Evolutionary conservation across 768 basidiomycete genomes (phyloP), one percentile per base, ranked within the genome.

Genomic region (Amylocystis lapponica): DNA sequence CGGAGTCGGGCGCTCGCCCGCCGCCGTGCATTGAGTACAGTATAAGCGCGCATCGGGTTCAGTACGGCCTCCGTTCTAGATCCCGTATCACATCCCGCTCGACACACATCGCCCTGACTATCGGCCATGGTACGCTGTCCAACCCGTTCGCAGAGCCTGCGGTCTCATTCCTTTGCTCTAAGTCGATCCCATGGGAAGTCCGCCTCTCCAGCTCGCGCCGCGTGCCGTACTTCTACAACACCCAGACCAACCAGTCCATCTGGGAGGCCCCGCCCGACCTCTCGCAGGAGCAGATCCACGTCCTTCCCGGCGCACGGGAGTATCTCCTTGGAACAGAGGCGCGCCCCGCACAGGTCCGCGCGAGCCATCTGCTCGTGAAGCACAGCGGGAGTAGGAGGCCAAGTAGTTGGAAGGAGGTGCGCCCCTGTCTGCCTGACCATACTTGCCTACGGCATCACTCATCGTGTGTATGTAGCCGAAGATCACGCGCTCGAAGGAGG

Each of bases 291-390:
- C 62, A 94, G 52, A 63, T 87, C 52, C 48, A 64, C 1, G 40
- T 65, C 3, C 74, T 96, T 9, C 81, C 87, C 2, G 90, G 89
- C 0, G 86, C 85, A 14, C 46, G 56, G 10, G 59, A 78, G 31
- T 66, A 78, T 56, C 74, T 74, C 44, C 63, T 41, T 26, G 48
- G 45, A 22, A 22, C 34, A 21, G 47, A 55, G 54, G 35, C 40
- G 48, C 25, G 60, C 57, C 56, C 69, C 14, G 72, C 67, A 16
- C 74, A 86, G 64, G 89, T 96, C 29, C 79, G 91, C 38, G 95
- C 93, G n/a, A 92, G 90, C 58, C 96, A 99, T 69, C 70, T 99
- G 48, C 67, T 99, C 45, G 83, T 97, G 49, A 99, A 99, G 68
- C 94, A 97, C 66, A 71, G 68, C 38, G 84, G 73, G 4, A 89